Conservation (phyloP, 139 green algal genomes). For the Choricystis sp. region DNA sequence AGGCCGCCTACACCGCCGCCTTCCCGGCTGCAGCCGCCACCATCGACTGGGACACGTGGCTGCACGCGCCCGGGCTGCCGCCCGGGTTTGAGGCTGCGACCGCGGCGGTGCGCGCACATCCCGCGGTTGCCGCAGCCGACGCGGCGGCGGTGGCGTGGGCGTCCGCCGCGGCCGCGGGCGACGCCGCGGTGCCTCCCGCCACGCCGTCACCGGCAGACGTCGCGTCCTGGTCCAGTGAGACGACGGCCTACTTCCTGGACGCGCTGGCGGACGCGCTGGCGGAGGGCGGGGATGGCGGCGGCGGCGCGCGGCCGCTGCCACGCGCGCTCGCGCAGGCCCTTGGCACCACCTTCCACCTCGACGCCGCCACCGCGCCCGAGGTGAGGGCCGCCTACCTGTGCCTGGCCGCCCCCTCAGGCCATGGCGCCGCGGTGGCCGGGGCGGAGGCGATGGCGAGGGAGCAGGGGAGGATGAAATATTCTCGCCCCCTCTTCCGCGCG, state of each 20-base stretch:
- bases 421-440: conserved; percentile 24
- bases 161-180: background rate
- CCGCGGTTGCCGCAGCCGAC: background rate
- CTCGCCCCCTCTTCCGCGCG: conserved; percentile 56
- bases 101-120: background rate
- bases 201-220: background rate
- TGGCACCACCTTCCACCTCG: background rate
- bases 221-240: conserved; percentile 13
- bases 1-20: conserved; percentile 22
- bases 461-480: conserved; percentile 65
- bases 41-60: background rate
- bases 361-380: background rate
- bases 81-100: background rate
- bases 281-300: conserved; percentile 4
- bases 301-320: background rate
- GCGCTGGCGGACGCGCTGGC: conserved; percentile 30
- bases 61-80: background rate
- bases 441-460: conserved; percentile 33
- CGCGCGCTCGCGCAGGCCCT: too few species aligned
- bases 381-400: background rate
- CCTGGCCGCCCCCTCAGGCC: conserved; percentile 17
- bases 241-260: conserved; percentile 43
- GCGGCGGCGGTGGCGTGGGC: background rate
- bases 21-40: background rate
- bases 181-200: background rate